These are phyloP conservation scores for Solanum pinnatisectum DNA, from an alignment of 257 asterid genomes.

Conservation along the genomic window DNA sequence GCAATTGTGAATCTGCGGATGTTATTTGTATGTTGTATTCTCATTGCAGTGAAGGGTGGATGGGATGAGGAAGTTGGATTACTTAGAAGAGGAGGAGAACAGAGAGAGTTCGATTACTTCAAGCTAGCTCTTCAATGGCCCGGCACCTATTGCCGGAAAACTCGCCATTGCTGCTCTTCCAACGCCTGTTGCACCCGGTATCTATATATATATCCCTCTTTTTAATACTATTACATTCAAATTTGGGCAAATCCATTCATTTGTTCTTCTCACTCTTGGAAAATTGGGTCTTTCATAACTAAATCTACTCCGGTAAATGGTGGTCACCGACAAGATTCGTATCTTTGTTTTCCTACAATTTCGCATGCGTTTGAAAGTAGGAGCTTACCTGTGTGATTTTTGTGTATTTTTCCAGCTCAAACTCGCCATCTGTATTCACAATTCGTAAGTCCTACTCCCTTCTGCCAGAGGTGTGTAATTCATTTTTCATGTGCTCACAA, in stretches of 20 bases:
- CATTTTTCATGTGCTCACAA: background rate
- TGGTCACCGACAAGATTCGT: background rate
- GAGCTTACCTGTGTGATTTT: slow-evolving; percentile 2
- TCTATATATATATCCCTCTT: background rate
- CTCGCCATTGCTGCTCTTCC: slow-evolving; percentile 52
- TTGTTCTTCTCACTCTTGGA: background rate
- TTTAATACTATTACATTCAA: background rate
- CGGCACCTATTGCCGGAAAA: slow-evolving; percentile 55
- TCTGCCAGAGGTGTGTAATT: background rate
- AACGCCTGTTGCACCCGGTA: slow-evolving; percentile 80
- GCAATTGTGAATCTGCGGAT: slow-evolving; percentile 11
- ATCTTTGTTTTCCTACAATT: background rate
- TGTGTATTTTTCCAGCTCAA: slow-evolving; percentile 45
- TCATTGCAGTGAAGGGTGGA: slow-evolving; percentile 18
- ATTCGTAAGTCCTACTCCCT: slow-evolving; percentile 52
- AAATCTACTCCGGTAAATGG: background rate
- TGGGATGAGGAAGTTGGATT: slow-evolving; percentile 10
- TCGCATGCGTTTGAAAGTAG: background rate
- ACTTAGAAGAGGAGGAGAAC: slow-evolving; percentile 13
- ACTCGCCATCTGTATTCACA: slow-evolving; percentile 55
- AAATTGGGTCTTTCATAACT: background rate
- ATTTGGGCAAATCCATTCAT: background rate
- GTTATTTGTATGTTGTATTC: slow-evolving; percentile 15
- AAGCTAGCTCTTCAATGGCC: slow-evolving; percentile 82
- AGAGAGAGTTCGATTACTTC: slow-evolving; percentile 79